Evolutionary conservation across 2,329 filamentous ascomycete genomes (phyloP), one percentile per base, ranked within the genome.

Genomic region (Lachnellula subtilissima): DNA sequence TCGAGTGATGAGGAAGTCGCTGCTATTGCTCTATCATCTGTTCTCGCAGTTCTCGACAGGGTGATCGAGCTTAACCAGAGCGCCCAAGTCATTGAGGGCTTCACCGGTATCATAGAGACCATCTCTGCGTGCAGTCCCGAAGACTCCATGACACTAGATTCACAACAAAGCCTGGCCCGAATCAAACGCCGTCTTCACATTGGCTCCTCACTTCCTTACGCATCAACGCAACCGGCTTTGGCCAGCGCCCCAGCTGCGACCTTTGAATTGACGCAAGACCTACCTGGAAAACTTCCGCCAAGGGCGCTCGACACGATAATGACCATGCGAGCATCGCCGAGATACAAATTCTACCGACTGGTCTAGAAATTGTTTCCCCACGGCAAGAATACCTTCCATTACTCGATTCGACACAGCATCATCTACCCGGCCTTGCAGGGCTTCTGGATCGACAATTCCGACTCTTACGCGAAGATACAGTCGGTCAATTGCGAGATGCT

Each of bases 371-470:
- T 54, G 53, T 67, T 40, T 76, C 73, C 1, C 52, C 55, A 1
- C 70, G 73, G n/a, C 65, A 63, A 3, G 78, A 80, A 56, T 81
- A 78, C 57, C 65, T 81, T 6, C 76, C 74, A 54, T 58, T 56
- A 23, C 74, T 65, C 2, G 72, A 78, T 60, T 64, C 74, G 3
- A 65, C 66, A 0, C 67, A 69, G 12, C 72, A 73, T 56, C 76
- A 80, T 57, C 61, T 73, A 12, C 61, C 66, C 3, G 76, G 78
- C 1, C 72, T 81, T 11, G 67, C 65, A 4, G 78, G 80, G 2
- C 72, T 80, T 1, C 65, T 84, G 0, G 81, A 84, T 64, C 71
- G 76, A 53, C 76, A 83, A 53, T 84, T 84, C 49, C 75, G 81
- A 15, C 73, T 84, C 1, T 65, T 83, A 1, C 73, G 81, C 2